Conservation (phyloP, 2,329 filamentous ascomycete genomes). For the Ceratocystis cacaofunesta region DNA sequence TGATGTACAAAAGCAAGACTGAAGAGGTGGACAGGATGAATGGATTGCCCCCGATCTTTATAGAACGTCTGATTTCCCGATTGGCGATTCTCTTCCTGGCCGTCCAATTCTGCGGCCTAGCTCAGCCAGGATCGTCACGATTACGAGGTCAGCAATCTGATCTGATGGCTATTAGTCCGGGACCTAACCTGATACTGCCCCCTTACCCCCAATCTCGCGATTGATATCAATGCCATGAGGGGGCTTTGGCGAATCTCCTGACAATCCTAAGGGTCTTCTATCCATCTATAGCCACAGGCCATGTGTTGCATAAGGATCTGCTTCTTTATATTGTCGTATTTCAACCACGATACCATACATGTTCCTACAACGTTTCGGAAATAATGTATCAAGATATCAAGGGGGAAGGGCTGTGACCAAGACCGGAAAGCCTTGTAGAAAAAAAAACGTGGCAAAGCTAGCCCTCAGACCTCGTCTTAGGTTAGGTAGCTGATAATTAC, state of each 20-base stretch:
- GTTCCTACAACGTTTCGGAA: not conserved
- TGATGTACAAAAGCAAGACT: not conserved
- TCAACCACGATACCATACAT: not conserved
- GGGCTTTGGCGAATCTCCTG: not conserved
- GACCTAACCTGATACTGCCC: no score
- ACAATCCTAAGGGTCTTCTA: not conserved
- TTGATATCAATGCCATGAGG: no score
- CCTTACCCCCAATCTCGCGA: no score
- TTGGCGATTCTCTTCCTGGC: not conserved
- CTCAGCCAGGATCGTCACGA: no score
- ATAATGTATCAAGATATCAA: not conserved
- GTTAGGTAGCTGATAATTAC: no score
- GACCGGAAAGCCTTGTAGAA: accelerated
- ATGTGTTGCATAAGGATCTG: not conserved
- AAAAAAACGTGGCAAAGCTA: no score
- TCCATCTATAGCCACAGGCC: not conserved
- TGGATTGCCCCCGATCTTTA: not conserved
- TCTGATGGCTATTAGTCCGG: no score
- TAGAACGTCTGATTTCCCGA: not conserved
- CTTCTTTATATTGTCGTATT: not conserved
- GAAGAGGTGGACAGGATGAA: not conserved
- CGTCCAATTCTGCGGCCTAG: no score
- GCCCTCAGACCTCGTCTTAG: no score
- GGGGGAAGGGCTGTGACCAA: no score
- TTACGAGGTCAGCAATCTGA: no score